Evolutionary conservation across 805 yeast genomes (phyloP).

Genomic region (Metschnikowia gruessii): DNA sequence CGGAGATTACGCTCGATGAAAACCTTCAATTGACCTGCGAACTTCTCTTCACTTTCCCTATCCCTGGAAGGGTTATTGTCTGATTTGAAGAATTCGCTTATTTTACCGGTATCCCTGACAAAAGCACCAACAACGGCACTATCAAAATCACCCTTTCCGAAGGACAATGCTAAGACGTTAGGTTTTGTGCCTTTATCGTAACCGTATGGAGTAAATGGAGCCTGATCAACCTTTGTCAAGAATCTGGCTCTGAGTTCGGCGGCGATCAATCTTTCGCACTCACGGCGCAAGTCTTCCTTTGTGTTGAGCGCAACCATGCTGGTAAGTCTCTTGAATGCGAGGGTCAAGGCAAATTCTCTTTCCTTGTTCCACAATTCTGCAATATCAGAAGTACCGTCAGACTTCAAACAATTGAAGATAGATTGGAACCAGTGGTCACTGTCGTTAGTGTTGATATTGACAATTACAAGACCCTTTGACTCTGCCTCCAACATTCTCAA

Average conservation of each 20-base stretch:
- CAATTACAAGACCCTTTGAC: conserved; percentile 62
- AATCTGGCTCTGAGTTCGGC: conserved; percentile 69
- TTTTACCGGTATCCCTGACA: conserved; percentile 76
- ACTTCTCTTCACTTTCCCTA: conserved; percentile 40
- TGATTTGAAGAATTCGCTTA: conserved; percentile 73
- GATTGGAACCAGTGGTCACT: conserved; percentile 41
- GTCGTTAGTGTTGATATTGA: conserved; percentile 56
- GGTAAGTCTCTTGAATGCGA: conserved; percentile 65
- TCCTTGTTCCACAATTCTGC: conserved; percentile 79
- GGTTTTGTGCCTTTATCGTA: conserved; percentile 81
- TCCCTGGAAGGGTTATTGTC: conserved; percentile 62
- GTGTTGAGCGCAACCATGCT: conserved; percentile 69
- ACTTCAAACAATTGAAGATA: conserved; percentile 52
- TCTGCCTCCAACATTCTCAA: conserved; percentile 93
- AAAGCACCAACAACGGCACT: conserved; percentile 86
- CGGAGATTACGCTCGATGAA: conserved; percentile 61
- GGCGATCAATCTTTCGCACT: conserved; percentile 68
- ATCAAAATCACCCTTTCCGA: conserved; percentile 80
- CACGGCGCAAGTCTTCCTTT: conserved; percentile 76
- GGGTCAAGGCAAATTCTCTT: conserved; percentile 62
- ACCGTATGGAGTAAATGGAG: conserved; percentile 84
- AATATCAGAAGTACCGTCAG: conserved; percentile 75
- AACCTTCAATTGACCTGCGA: conserved; percentile 63
- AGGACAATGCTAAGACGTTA: conserved; percentile 73
- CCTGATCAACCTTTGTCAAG: conserved; percentile 77